These are phyloP conservation scores for Marasmius sp. DNA, from an alignment of 1,284 basidiomycete species.

Conservation along the genomic window DNA sequence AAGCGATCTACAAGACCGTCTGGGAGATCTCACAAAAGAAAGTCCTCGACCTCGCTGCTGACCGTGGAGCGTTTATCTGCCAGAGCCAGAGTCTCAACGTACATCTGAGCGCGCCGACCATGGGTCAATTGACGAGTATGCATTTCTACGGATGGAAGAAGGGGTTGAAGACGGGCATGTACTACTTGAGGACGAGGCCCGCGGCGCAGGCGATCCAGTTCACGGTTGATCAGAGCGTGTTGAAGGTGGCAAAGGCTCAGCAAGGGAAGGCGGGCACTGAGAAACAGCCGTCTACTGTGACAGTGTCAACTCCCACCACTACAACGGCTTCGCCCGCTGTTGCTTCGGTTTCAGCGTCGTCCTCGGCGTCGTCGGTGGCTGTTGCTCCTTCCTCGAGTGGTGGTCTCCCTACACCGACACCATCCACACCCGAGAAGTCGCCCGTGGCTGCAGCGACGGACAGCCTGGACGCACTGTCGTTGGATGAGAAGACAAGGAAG, in stretches of 20 bases:
- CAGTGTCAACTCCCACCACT: slow-evolving; percentile 14
- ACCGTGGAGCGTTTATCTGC: slow-evolving; percentile 98
- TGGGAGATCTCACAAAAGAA: slow-evolving; percentile 99
- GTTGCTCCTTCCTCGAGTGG: slow-evolving; percentile 6
- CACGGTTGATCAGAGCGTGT: slow-evolving; percentile 85
- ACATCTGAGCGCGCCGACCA: slow-evolving; percentile 89
- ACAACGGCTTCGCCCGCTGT: slow-evolving; percentile 10
- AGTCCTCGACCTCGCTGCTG: slow-evolving; percentile 95
- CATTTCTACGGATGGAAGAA: slow-evolving; percentile 99
- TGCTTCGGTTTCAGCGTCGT: slow-evolving; percentile 19
- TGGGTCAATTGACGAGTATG: slow-evolving; percentile 96
- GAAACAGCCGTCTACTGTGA: slow-evolving; percentile 22
- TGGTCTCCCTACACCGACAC: slow-evolving; percentile 27
- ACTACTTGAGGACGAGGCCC: slow-evolving; percentile 93
- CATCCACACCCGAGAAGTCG: slow-evolving; percentile 20
- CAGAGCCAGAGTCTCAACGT: slow-evolving; percentile 93
- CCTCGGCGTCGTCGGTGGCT: slow-evolving; percentile 16
- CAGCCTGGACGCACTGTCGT: slow-evolving; percentile 24
- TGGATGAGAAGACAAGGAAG: slow-evolving; percentile 46
- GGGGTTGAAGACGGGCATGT: slow-evolving; percentile 98
- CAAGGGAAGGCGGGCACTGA: slow-evolving; percentile 35
- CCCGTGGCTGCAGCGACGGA: slow-evolving; percentile 17
- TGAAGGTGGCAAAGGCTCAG: slow-evolving; percentile 72
- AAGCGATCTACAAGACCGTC: slow-evolving; percentile 97
- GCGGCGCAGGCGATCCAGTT: slow-evolving; percentile 98